These are phyloP conservation scores for Smithsoniella earleae DNA, from an alignment of 163 green algal species.

Conservation along the genomic window DNA sequence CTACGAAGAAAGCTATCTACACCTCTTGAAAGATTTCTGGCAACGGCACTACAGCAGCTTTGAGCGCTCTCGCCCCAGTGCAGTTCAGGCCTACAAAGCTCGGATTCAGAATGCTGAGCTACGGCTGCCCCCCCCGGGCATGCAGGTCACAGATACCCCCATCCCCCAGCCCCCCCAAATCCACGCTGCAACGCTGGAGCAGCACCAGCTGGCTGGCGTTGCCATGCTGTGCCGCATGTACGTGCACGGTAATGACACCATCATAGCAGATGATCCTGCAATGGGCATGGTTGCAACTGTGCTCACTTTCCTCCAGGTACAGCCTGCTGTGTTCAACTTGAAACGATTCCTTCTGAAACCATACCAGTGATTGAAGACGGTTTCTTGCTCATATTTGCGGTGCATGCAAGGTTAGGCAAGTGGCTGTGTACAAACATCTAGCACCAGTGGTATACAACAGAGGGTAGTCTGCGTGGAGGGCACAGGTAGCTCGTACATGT, in stretches of 20 bases:
- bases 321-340: conserved; percentile 33
- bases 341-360: neutral
- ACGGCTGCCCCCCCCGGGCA: neutral
- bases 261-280: conserved; percentile 55
- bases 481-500: too few relatives aligned
- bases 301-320: conserved; percentile 51
- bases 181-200: conserved; percentile 42
- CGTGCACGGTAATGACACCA: conserved; percentile 33
- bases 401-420: too few relatives aligned
- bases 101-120: conserved; percentile 26
- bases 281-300: conserved; percentile 67
- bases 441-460: too few relatives aligned
- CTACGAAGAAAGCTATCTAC: neutral
- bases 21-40: conserved; percentile 12
- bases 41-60: conserved; percentile 20
- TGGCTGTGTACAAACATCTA: too few relatives aligned
- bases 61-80: neutral
- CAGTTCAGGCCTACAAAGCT: conserved; percentile 35
- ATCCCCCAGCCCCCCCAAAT: conserved; percentile 38
- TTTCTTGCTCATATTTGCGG: neutral
- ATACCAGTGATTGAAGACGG: neutral
- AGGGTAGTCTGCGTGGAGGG: too few relatives aligned
- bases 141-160: neutral
- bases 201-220: conserved; percentile 64
- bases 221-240: conserved; percentile 63